These are phyloP conservation scores for Ustilaginoidea virens DNA, from an alignment of 2,329 filamentous ascomycete genomes.

Conservation along the genomic window DNA sequence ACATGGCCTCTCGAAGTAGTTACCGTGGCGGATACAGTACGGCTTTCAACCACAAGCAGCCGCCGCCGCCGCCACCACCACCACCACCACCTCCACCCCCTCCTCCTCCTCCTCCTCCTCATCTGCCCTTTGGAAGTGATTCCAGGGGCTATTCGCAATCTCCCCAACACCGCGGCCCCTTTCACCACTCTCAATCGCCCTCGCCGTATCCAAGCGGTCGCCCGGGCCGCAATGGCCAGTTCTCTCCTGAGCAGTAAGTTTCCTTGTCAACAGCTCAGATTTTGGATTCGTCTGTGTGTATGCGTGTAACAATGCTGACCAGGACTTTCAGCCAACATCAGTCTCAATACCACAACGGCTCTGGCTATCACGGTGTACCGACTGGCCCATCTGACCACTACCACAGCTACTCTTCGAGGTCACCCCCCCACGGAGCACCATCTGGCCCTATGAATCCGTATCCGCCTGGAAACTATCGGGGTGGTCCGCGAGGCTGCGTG, in stretches of 20 bases:
- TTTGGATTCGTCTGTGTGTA: too few relatives aligned
- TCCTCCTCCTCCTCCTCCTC: too few relatives aligned
- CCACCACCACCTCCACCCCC: too few relatives aligned
- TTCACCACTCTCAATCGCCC: slow-evolving; percentile 28
- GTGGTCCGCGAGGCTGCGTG: slow-evolving; percentile 11
- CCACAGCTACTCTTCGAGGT: slow-evolving; percentile 29
- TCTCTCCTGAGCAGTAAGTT: slow-evolving; percentile 26
- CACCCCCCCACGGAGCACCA: slow-evolving; percentile 39
- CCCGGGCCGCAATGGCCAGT: slow-evolving; percentile 23
- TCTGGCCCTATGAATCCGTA: slow-evolving; percentile 41
- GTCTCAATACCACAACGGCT: slow-evolving; percentile 40
- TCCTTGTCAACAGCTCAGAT: neutral
- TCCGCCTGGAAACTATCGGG: slow-evolving; percentile 27
- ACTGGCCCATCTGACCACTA: slow-evolving; percentile 39
- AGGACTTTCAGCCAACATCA: slow-evolving; percentile 31
- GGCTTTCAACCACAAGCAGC: slow-evolving; percentile 20
- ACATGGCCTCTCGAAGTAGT: slow-evolving; percentile 28
- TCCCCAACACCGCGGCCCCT: slow-evolving; percentile 26
- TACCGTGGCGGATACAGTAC: slow-evolving; percentile 27
- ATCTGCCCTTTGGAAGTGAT: slow-evolving; percentile 22
- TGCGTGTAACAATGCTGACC: too few relatives aligned
- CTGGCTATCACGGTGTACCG: slow-evolving; percentile 31
- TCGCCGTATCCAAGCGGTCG: slow-evolving; percentile 26
- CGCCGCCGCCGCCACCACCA: too few relatives aligned
- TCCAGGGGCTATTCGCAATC: slow-evolving; percentile 23